phyloP scores from a whole-genome alignment of 179 eudicot genomes.

The Patellifolia procumbens region DNA sequence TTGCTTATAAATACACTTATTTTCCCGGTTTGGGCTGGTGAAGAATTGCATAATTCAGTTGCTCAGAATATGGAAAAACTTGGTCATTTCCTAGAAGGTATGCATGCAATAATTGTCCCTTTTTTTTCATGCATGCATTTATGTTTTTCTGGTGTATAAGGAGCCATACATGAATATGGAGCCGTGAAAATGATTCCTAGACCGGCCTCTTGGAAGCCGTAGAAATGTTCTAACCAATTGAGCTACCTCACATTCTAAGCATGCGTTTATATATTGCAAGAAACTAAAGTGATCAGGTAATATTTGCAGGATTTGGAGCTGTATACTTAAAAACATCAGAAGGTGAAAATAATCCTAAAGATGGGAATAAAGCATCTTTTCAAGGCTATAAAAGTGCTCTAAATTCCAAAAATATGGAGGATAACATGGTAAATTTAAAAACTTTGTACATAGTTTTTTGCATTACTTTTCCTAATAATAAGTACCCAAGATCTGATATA shows the following conservation, averaged over 20 bases:
- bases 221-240: no score
- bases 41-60: conserved; percentile 50
- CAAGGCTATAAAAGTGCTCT: conserved; percentile 53
- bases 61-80: conserved; percentile 55
- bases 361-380: conserved; percentile 25
- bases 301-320: conserved; percentile 42
- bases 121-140: no score
- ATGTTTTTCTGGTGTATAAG: no score
- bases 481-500: neutral
- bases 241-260: no score
- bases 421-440: conserved; percentile 34
- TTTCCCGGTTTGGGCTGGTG: conserved; percentile 69
- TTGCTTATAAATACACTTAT: conserved; percentile 40
- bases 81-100: conserved; percentile 60
- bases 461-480: neutral
- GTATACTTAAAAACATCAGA: conserved; percentile 38
- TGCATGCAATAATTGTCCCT: neutral
- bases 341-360: conserved; percentile 28
- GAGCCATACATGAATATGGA: no score
- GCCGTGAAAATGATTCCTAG: no score
- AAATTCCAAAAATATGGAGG: conserved; percentile 53
- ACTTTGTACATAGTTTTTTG: neutral
- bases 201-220: no score
- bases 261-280: no score
- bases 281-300: neutral